A percentile compares a stretch with the other conserved stretches of the same genome.
phyloP scores from a whole-genome alignment of 2,329 filamentous ascomycete genomes.

The Penicillium corylophilum region DNA sequence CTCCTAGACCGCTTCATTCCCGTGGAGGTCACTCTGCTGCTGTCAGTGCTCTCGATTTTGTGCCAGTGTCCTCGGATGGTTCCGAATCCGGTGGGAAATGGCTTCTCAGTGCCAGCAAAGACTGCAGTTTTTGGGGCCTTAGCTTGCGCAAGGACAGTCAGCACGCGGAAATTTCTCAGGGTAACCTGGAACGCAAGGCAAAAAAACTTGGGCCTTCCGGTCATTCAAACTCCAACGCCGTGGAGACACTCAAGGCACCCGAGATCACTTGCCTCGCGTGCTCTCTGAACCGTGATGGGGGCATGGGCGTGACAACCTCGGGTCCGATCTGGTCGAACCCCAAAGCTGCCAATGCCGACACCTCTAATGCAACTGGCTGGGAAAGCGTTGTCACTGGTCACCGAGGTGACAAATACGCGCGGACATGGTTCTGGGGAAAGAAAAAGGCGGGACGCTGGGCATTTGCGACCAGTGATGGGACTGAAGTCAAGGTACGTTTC shows the following conservation, averaged over 20 bases:
- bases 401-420: constrained; percentile 75
- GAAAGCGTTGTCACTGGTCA: constrained; percentile 96
- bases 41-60: constrained; percentile 76
- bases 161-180: constrained; percentile 89
- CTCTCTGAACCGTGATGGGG: constrained; percentile 90
- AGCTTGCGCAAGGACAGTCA: constrained; percentile 93
- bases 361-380: constrained; percentile 83
- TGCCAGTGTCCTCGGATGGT: constrained; percentile 86
- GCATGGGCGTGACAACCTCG: constrained; percentile 80
- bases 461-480: constrained; percentile 78
- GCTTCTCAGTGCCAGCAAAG: constrained; percentile 84
- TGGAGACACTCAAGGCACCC: constrained; percentile 69
- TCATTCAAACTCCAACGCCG: constrained; percentile 9
- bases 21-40: constrained; percentile 87
- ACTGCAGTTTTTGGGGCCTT: constrained; percentile 94
- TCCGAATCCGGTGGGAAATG: constrained; percentile 88
- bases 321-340: constrained; percentile 82
- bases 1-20: constrained; percentile 80
- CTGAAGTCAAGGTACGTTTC: constrained; percentile 61
- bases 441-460: constrained; percentile 92
- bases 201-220: constrained; percentile 60
- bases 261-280: constrained; percentile 90
- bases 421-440: constrained; percentile 98
- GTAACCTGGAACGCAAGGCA: constrained; percentile 80
- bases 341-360: constrained; percentile 64